phyloP scores from a whole-genome alignment of 2,329 filamentous ascomycete species.

The Xylariaceae sp. region DNA sequence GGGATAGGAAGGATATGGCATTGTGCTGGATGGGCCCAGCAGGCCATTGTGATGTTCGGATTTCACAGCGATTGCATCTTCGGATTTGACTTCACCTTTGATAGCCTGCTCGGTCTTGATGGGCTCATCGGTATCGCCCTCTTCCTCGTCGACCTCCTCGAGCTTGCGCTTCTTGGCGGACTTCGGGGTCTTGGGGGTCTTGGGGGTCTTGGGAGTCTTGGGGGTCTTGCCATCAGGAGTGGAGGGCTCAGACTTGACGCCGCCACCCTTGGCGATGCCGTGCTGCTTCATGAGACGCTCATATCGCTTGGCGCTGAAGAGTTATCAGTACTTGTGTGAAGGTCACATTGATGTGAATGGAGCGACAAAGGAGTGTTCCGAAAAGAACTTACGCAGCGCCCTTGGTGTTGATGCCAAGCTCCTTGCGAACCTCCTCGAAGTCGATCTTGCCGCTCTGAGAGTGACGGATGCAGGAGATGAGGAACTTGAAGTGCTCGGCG shows the following conservation, averaged over 20 bases:
- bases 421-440: constrained; percentile 60
- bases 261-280: constrained; percentile 35
- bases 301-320: constrained; percentile 60
- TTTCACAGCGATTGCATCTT: constrained; percentile 30
- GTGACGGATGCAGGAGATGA: constrained; percentile 62
- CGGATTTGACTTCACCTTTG: constrained; percentile 33
- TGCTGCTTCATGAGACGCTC: constrained; percentile 61
- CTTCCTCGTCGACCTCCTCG: constrained; percentile 34
- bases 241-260: constrained; percentile 4
- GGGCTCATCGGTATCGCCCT: constrained; percentile 31
- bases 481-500: constrained; percentile 59
- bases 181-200: neutral
- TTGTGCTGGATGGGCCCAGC: constrained; percentile 6
- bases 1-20: constrained; percentile 1
- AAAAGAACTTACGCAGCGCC: constrained; percentile 61
- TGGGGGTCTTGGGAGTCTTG: neutral
- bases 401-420: constrained; percentile 60
- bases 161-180: constrained; percentile 30
- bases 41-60: constrained; percentile 22
- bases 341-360: neutral
- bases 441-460: constrained; percentile 53
- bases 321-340: neutral
- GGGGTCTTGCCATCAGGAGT: neutral
- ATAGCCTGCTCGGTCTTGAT: constrained; percentile 18
- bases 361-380: neutral